Evolutionary conservation across 305 asterid genomes (phyloP).

Genomic region (Withania somnifera): DNA sequence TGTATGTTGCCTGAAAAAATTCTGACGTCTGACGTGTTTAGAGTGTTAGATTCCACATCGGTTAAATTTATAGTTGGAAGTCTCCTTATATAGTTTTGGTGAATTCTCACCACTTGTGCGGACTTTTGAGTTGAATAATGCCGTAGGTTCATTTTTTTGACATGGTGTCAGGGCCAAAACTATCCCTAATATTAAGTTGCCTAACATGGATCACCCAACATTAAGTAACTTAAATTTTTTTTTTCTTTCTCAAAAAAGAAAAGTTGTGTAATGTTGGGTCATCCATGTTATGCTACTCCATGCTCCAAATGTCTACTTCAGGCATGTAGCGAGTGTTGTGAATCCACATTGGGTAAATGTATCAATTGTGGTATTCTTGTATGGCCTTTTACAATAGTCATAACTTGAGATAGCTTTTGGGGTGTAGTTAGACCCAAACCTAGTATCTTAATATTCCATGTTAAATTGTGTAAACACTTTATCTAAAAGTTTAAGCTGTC

Average conservation of each 20-base stretch:
- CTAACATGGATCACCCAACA: too few relatives aligned
- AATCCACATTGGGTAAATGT: not conserved
- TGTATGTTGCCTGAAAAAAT: not conserved
- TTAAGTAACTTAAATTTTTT: too few relatives aligned
- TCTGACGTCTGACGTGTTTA: not conserved
- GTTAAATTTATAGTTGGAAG: not conserved
- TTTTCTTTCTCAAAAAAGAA: too few relatives aligned
- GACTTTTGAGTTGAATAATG: not conserved
- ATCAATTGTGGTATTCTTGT: not conserved
- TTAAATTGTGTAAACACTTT: not conserved
- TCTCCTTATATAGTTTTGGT: not conserved
- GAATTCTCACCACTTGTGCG: not conserved
- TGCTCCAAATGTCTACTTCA: not conserved
- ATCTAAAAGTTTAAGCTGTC: not conserved
- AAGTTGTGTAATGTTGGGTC: too few relatives aligned
- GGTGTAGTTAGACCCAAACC: not conserved
- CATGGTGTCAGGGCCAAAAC: not conserved
- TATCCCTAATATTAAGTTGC: not conserved
- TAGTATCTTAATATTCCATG: not conserved
- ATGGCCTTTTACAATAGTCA: not conserved
- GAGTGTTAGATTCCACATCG: not conserved
- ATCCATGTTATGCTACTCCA: not conserved
- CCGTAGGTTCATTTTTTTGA: not conserved
- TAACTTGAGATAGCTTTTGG: not conserved
- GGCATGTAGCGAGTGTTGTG: not conserved